phyloP scores from a whole-genome alignment of 805 yeast genomes.

The Ogataea thermomethanolica region DNA sequence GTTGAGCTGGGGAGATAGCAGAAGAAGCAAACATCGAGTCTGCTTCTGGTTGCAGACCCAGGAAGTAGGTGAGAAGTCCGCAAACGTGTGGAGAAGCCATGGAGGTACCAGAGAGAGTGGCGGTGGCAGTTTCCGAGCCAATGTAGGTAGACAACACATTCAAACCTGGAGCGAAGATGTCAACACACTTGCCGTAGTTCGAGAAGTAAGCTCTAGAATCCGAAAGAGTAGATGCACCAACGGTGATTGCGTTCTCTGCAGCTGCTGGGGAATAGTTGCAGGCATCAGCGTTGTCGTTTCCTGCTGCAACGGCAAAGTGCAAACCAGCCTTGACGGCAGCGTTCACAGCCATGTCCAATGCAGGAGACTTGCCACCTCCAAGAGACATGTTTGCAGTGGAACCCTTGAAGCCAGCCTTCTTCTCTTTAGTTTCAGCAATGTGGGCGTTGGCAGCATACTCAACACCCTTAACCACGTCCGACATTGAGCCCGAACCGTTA shows the following conservation, averaged over 20 bases:
- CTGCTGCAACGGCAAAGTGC: constrained; percentile 95
- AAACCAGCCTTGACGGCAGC: constrained; percentile 88
- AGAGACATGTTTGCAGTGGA: constrained; percentile 90
- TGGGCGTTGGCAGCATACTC: constrained; percentile 80
- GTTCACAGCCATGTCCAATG: constrained; percentile 81
- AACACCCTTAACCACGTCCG: constrained; percentile 81
- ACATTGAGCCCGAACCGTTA: constrained; percentile 79
- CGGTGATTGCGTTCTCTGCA: constrained; percentile 80
- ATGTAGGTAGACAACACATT: constrained; percentile 80
- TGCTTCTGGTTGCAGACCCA: constrained; percentile 78
- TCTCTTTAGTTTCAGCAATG: constrained; percentile 44
- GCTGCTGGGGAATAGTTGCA: constrained; percentile 91
- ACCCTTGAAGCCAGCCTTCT: constrained; percentile 70
- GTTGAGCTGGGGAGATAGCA: constrained; percentile 62
- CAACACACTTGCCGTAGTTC: constrained; percentile 94
- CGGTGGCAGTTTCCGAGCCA: constrained; percentile 73
- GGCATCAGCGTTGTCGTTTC: constrained; percentile 91
- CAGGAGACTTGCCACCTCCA: constrained; percentile 89
- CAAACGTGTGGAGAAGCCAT: constrained; percentile 98
- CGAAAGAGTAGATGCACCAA: constrained; percentile 88
- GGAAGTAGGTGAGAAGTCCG: constrained; percentile 85
- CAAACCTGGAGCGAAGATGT: constrained; percentile 95
- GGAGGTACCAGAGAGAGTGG: constrained; percentile 89
- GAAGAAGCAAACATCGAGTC: constrained; percentile 61
- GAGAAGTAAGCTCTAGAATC: constrained; percentile 94